A percentile compares a stretch with the other conserved stretches of the same genome.
Evolutionary conservation across 192 early-diverging fungal species (phyloP).

Genomic region (Umbelopsis ramanniana): DNA sequence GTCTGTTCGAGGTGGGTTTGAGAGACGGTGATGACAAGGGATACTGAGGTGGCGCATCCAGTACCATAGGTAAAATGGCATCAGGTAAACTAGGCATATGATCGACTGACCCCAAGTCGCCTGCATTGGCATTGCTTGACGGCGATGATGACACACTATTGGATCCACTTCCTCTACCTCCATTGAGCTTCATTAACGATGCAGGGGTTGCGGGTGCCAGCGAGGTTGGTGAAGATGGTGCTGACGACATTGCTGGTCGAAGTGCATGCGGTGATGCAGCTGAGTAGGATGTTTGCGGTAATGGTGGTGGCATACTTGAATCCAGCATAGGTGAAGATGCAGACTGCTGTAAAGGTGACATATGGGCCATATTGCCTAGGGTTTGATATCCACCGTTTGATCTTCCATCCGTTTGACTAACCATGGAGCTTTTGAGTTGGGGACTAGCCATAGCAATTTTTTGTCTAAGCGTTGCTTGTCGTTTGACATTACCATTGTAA

Average conservation of each 20-base stretch:
- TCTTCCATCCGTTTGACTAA: background rate
- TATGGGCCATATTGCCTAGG: background rate
- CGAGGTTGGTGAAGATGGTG: background rate
- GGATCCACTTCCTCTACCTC: background rate
- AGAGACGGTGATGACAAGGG: background rate
- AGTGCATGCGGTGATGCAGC: background rate
- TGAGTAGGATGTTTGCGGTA: background rate
- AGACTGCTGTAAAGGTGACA: background rate
- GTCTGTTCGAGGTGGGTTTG: conserved; percentile 4
- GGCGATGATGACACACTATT: no score
- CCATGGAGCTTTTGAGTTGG: conserved; percentile 3
- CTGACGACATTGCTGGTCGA: background rate
- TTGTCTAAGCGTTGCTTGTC: conserved; percentile 19
- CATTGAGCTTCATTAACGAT: conserved; percentile 65
- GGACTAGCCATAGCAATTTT: conserved; percentile 25
- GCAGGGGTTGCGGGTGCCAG: conserved; percentile 71
- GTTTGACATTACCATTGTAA: background rate
- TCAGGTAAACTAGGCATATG: conserved; percentile 26
- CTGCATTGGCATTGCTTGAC: background rate
- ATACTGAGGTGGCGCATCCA: background rate
- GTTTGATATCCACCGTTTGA: conserved; percentile 11
- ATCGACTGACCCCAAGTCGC: conserved; percentile 20
- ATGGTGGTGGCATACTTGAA: conserved; percentile 21
- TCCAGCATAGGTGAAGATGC: background rate
- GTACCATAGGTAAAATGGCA: conserved; percentile 20